A percentile compares a stretch with the other conserved stretches of the same genome.
Conservation (phyloP, 2,329 filamentous ascomycete genomes). For the Sordariomycetes sp. region DNA sequence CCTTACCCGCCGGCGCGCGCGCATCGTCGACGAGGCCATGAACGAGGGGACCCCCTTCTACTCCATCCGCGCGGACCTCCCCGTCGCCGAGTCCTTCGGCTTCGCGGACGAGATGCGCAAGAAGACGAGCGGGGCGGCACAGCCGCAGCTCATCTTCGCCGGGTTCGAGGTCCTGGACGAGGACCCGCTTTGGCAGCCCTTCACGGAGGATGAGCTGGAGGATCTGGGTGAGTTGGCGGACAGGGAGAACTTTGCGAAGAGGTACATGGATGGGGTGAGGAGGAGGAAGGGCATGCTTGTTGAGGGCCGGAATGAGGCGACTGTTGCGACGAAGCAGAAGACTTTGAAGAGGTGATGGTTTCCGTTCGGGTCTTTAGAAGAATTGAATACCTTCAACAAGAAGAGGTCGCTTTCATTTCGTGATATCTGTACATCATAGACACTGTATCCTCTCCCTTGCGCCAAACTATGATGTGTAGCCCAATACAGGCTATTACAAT, state of each 20-base stretch:
- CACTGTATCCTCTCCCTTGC: too few relatives aligned
- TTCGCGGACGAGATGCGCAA: conserved; percentile 96
- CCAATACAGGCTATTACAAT: too few relatives aligned
- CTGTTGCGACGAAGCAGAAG: conserved; percentile 86
- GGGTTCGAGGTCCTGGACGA: conserved; percentile 89
- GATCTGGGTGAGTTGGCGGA: conserved; percentile 91
- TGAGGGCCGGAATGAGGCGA: conserved; percentile 60
- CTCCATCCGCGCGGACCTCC: conserved; percentile 77
- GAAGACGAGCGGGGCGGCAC: conserved; percentile 77
- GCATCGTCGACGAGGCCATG: conserved; percentile 79
- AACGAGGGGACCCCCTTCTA: conserved; percentile 96
- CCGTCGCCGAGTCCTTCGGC: conserved; percentile 89
- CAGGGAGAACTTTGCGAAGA: conserved; percentile 87
- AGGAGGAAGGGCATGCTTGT: conserved; percentile 80
- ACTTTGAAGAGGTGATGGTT: conserved; percentile 45
- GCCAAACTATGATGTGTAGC: too few relatives aligned
- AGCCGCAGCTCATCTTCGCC: conserved; percentile 84
- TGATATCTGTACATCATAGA: too few relatives aligned
- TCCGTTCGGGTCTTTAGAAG: neutral
- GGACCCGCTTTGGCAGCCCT: conserved; percentile 96
- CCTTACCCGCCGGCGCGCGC: conserved; percentile 85
- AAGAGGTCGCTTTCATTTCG: neutral
- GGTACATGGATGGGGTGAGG: conserved; percentile 86
- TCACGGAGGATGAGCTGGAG: conserved; percentile 91
- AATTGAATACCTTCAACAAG: neutral